Evolutionary conservation across 352 stramenopile genomes (phyloP).

Genomic region (Saprolegnia parasitica): DNA sequence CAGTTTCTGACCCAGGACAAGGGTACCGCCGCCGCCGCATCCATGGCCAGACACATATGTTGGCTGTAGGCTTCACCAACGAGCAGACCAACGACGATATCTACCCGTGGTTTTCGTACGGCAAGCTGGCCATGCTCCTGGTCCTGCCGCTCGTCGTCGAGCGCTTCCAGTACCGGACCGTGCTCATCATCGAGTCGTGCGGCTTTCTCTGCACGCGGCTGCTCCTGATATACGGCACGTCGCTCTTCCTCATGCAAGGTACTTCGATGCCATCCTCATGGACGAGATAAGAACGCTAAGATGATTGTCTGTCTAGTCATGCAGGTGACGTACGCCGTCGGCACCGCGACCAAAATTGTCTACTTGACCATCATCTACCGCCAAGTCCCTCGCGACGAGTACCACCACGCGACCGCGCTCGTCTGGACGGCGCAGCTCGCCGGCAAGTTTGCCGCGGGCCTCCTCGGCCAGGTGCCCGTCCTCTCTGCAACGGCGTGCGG

Average conservation of each 20-base stretch:
- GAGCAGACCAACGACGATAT: slow-evolving; percentile 19
- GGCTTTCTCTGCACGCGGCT: slow-evolving; percentile 23
- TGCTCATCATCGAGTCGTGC: slow-evolving; percentile 26
- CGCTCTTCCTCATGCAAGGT: slow-evolving; percentile 29
- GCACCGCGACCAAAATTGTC: slow-evolving; percentile 22
- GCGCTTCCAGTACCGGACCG: slow-evolving; percentile 26
- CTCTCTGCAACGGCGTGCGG: not conserved
- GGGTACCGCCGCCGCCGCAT: not conserved
- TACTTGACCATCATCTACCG: slow-evolving; percentile 30
- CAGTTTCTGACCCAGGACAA: slow-evolving; percentile 24
- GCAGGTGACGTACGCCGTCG: slow-evolving; percentile 27
- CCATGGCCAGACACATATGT: not conserved
- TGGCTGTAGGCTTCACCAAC: slow-evolving; percentile 22
- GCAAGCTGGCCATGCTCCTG: slow-evolving; percentile 24
- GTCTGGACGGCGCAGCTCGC: slow-evolving; percentile 20
- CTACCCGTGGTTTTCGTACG: slow-evolving; percentile 28
- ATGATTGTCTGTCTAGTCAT: slow-evolving; percentile 12
- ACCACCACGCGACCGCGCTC: slow-evolving; percentile 23
- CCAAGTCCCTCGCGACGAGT: slow-evolving; percentile 22
- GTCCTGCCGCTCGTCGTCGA: slow-evolving; percentile 24
- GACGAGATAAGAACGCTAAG: no score
- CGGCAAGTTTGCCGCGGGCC: slow-evolving; percentile 20
- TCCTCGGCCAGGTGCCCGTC: slow-evolving; percentile 14
- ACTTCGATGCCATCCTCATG: not conserved
- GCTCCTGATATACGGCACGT: slow-evolving; percentile 13